A percentile compares a stretch with the other conserved stretches of the same genome.
phyloP scores from a whole-genome alignment of 352 stramenopile genomes.

The Globisporangium carolinianum region DNA sequence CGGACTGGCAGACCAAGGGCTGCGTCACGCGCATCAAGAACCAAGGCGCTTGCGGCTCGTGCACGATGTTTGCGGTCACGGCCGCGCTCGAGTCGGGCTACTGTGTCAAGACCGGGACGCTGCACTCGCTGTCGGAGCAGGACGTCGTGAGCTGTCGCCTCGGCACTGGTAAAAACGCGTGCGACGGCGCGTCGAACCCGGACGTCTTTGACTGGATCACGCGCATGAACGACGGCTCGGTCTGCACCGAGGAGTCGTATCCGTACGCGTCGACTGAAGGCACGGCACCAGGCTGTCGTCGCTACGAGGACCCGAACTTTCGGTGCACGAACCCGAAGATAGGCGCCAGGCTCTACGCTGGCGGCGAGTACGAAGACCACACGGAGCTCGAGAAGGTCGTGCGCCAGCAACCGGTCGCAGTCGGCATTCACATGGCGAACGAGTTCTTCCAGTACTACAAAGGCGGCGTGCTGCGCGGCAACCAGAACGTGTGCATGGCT shows the following conservation, averaged over 20 bases:
- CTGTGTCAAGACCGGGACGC: constrained; percentile 7
- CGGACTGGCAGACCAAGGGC: constrained; percentile 15
- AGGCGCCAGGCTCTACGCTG: constrained; percentile 4
- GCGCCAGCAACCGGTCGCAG: constrained; percentile 2
- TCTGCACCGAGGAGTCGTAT: constrained; percentile 12
- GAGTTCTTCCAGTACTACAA: constrained; percentile 6
- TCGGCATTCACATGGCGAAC: not conserved
- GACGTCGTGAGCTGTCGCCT: constrained; percentile 9
- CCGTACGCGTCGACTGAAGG: constrained; percentile 7
- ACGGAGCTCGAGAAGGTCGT: constrained; percentile 6
- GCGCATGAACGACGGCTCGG: constrained; percentile 9
- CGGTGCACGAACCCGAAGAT: constrained; percentile 9
- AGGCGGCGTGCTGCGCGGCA: constrained; percentile 5
- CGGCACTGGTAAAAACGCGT: not conserved
- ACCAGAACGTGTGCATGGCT: constrained; percentile 1
- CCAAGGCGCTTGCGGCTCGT: constrained; percentile 17
- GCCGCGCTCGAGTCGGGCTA: constrained; percentile 18
- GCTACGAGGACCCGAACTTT: constrained; percentile 9
- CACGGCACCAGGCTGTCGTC: not conserved
- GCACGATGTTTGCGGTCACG: constrained; percentile 11
- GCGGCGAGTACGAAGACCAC: constrained; percentile 3
- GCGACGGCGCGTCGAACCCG: not conserved
- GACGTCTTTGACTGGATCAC: constrained; percentile 7
- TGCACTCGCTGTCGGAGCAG: constrained; percentile 16
- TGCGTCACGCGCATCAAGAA: constrained; percentile 19